These are phyloP conservation scores for Backusella macrospora DNA, from an alignment of 192 early-diverging fungal genomes.

Conservation along the genomic window DNA sequence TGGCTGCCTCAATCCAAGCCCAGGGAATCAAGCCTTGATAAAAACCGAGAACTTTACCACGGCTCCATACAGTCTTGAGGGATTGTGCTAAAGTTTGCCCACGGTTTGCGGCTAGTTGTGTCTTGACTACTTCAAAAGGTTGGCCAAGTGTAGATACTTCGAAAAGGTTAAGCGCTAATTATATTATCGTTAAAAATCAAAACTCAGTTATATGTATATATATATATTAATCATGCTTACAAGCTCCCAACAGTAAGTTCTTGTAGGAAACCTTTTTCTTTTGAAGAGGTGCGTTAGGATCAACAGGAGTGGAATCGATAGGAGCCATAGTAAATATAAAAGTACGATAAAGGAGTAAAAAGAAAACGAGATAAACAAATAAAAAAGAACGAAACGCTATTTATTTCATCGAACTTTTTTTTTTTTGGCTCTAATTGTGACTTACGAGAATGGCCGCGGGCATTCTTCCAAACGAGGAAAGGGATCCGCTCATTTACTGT, in stretches of 20 bases:
- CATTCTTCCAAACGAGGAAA: slow-evolving; percentile 25
- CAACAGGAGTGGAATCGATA: slow-evolving; percentile 25
- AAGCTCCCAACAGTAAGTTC: slow-evolving; percentile 89
- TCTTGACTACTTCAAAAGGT: slow-evolving; percentile 97
- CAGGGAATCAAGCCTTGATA: slow-evolving; percentile 86
- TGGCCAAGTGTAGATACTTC: slow-evolving; percentile 92
- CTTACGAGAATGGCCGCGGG: slow-evolving; percentile 25
- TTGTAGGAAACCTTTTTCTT: slow-evolving; percentile 88
- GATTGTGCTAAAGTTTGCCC: slow-evolving; percentile 77
- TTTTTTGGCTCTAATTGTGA: slow-evolving; percentile 5
- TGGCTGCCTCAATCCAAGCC: slow-evolving; percentile 66
- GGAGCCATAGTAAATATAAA: slow-evolving; percentile 18
- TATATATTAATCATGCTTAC: slow-evolving; percentile 41
- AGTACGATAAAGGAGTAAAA: not conserved
- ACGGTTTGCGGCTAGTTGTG: slow-evolving; percentile 92
- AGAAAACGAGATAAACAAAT: slow-evolving; percentile 5
- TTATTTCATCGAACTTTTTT: slow-evolving; percentile 10
- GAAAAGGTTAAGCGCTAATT: slow-evolving; percentile 71
- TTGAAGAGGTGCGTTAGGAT: slow-evolving; percentile 46
- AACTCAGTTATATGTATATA: not conserved
- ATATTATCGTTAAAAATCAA: not conserved
- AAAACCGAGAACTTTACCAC: slow-evolving; percentile 90
- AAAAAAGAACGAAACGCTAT: not conserved
- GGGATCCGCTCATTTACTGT: slow-evolving; percentile 27
- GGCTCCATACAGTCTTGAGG: slow-evolving; percentile 74